phyloP scores from a whole-genome alignment of 371 early-diverging fungal species.

The Mucor plumbeus region DNA sequence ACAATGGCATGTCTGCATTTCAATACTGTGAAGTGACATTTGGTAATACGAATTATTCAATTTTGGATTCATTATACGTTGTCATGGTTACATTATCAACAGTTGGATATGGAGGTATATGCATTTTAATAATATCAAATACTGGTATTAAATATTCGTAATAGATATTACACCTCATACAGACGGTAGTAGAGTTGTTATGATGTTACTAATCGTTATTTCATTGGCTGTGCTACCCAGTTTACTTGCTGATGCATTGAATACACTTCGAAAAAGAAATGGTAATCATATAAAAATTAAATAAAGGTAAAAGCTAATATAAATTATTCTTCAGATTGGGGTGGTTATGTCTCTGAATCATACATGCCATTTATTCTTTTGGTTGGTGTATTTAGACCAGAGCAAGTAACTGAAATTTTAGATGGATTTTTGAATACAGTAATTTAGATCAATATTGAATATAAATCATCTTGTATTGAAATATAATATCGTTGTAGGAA shows the following conservation, averaged over 20 bases:
- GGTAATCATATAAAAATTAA: constrained; percentile 31
- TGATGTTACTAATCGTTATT: constrained; percentile 72
- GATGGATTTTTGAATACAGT: constrained; percentile 67
- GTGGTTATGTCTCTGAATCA: constrained; percentile 52
- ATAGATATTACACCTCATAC: constrained; percentile 73
- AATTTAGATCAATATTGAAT: constrained; percentile 6
- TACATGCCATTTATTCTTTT: constrained; percentile 65
- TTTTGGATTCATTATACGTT: constrained; percentile 63
- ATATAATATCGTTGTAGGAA: constrained; percentile 29
- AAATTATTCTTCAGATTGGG: constrained; percentile 33
- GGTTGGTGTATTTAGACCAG: constrained; percentile 61
- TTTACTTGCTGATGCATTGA: constrained; percentile 60
- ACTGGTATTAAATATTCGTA: not conserved
- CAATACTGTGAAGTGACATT: constrained; percentile 72
- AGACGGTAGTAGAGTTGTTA: constrained; percentile 63
- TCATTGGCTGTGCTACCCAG: constrained; percentile 69
- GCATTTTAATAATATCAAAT: not conserved
- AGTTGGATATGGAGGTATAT: constrained; percentile 76
- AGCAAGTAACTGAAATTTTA: constrained; percentile 64
- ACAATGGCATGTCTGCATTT: constrained; percentile 73
- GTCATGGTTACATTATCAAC: constrained; percentile 74
- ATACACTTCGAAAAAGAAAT: constrained; percentile 58
- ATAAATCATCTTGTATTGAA: not conserved
- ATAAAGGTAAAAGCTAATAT: not conserved
- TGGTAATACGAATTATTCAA: constrained; percentile 50